Conservation (phyloP, 257 asterid genomes). For the Ballota nigra region DNA sequence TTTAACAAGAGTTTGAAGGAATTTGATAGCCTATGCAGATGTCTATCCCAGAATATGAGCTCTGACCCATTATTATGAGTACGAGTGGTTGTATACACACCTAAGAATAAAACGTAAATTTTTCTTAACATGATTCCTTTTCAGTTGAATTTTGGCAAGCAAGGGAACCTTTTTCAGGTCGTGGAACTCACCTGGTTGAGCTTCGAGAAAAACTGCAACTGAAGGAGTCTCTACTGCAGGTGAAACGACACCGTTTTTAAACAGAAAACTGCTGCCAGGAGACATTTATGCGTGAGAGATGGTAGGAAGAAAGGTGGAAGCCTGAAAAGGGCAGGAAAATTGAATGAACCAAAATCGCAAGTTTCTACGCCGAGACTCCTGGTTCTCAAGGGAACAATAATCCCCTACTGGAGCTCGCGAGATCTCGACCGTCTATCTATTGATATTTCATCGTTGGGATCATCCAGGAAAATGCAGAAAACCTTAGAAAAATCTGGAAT, state of each 20-base stretch:
- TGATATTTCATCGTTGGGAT: too few species aligned
- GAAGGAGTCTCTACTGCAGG: slow-evolving; percentile 50
- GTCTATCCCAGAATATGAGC: slow-evolving; percentile 83
- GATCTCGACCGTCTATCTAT: too few species aligned
- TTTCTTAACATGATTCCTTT: background rate
- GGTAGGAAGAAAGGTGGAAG: background rate
- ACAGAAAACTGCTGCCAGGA: slow-evolving; percentile 42
- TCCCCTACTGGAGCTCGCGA: too few species aligned
- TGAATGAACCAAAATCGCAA: too few species aligned
- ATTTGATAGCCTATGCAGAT: slow-evolving; percentile 61
- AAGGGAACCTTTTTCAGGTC: background rate
- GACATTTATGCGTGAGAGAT: slow-evolving; percentile 31
- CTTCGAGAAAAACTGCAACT: slow-evolving; percentile 70
- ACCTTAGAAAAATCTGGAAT: too few species aligned
- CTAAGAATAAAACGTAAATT: slow-evolving; percentile 38
- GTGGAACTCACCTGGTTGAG: slow-evolving; percentile 61
- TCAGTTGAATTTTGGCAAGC: too few species aligned
- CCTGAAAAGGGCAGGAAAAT: background rate
- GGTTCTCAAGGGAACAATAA: too few species aligned
- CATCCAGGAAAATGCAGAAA: too few species aligned
- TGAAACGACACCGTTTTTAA: slow-evolving; percentile 58
- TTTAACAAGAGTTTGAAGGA: slow-evolving; percentile 53
- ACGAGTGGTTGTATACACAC: slow-evolving; percentile 95
- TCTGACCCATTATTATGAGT: slow-evolving; percentile 66
- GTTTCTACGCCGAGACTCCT: too few species aligned